These are phyloP conservation scores for Epichloe uncinata DNA, from an alignment of 2,329 filamentous ascomycete species.

Conservation along the genomic window DNA sequence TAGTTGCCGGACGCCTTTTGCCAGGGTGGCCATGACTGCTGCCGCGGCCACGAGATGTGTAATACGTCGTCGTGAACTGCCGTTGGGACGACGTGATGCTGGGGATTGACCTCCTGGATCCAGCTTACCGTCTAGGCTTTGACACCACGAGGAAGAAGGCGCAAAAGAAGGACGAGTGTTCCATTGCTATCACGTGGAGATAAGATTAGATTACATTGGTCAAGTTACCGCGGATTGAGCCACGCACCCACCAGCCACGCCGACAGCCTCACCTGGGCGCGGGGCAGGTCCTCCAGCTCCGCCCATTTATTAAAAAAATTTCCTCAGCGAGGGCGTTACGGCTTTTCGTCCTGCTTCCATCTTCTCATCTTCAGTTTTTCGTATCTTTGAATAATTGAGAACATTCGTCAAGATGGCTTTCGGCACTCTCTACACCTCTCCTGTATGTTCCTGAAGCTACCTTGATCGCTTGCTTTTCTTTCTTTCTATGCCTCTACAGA, in stretches of 20 bases:
- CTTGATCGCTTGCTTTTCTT: conserved; percentile 6
- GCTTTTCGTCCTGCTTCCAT: conserved; percentile 7
- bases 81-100: background rate
- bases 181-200: conserved; percentile 11
- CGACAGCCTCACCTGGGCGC: conserved; percentile 13
- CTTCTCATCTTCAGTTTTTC: conserved; percentile 5
- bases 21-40: conserved; percentile 22
- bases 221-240: too few species aligned
- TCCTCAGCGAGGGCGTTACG: conserved; percentile 10
- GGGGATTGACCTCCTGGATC: background rate
- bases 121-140: background rate
- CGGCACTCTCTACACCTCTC: conserved; percentile 88
- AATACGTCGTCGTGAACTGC: background rate
- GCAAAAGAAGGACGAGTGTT: background rate
- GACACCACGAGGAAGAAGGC: background rate
- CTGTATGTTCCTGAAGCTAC: conserved; percentile 39
- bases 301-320: conserved; percentile 20
- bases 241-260: conserved; percentile 9
- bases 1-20: conserved; percentile 22
- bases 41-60: conserved; percentile 1
- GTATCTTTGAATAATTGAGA: conserved; percentile 6
- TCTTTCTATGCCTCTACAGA: conserved; percentile 2
- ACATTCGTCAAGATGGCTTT: conserved; percentile 65
- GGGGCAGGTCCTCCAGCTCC: conserved; percentile 20
- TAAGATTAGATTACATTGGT: conserved; percentile 9